A percentile compares a stretch with the other conserved stretches of the same genome.
Conservation (phyloP, 352 stramenopile species). For the Phytopythium aichiense region DNA sequence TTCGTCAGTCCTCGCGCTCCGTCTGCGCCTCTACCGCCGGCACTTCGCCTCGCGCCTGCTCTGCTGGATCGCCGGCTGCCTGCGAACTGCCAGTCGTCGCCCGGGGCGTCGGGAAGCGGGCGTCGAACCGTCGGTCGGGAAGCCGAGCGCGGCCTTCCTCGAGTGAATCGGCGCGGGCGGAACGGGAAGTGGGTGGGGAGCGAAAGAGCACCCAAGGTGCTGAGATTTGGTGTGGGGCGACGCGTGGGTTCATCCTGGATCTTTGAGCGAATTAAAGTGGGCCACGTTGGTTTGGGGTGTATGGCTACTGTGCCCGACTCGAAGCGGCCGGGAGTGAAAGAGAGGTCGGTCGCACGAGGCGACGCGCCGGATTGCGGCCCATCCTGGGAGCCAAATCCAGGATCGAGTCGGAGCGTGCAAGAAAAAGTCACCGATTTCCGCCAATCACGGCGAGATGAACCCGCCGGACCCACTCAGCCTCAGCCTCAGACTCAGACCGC, state of each 20-base stretch:
- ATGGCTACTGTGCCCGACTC: background rate
- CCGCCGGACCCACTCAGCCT: background rate
- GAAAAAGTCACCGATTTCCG: background rate
- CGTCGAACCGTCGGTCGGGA: no score
- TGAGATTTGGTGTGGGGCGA: background rate
- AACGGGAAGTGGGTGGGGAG: background rate
- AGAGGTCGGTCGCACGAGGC: background rate
- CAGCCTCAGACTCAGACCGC: background rate
- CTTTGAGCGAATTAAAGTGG: background rate
- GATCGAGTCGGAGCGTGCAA: background rate
- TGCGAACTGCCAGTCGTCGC: background rate
- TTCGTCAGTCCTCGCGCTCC: background rate
- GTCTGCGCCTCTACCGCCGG: background rate
- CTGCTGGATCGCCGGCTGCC: no score
- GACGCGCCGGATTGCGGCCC: background rate
- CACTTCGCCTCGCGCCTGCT: no score
- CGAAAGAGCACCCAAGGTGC: conserved; percentile 2
- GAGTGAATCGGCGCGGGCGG: background rate
- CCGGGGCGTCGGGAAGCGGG: background rate
- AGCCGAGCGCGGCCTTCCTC: background rate
- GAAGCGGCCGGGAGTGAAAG: background rate
- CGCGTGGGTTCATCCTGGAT: conserved; percentile 3
- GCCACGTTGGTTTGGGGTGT: background rate
- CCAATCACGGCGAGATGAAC: background rate
- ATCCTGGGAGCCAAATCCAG: background rate